Base-by-base conservation (phyloP, 106 monocot species). In the Cymbidium sinense region DNA sequence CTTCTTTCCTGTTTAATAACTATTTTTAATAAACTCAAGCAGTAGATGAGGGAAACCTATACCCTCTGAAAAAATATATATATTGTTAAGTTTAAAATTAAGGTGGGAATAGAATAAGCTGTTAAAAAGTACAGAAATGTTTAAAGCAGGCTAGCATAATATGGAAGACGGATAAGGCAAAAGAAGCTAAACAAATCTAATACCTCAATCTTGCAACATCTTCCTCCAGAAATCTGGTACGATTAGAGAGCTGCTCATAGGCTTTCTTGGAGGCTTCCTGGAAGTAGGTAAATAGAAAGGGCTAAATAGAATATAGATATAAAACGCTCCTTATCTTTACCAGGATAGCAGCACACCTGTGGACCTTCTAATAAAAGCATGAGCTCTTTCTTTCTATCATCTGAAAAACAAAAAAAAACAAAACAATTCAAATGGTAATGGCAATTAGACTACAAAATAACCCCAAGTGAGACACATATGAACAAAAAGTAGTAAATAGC, bases 151-250 rank as follows among this genome's bases (percentile, higher is more conserved):
- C 36, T 36, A n/a, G 34, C 8, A n/a, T 58, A 71, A 71, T 8
- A 11, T 13, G 47, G 13, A 47, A 13, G 47, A 47, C 15, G 12
- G 47, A 47, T 11, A 47, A 47, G 15, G 47, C 12, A 47, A 12
- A 47, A 47, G 11, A 47, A 13, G 13, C 15, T 47, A 47, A 47
- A 47, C n/a, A 47, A 2, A 12, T 47, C 69, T 17, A 78, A 5
- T 82, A 98, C 96, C 93, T 91, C 76, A 83, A 71, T 34, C 78
- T 85, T 58, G 78, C 35, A 78, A 93, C 79, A 29, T 99, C 99
- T 73, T 91, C 81, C 70, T 99, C 95, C 67, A 95, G 83, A 78
- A 50, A 82, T 79, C 67, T 87, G 44, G 85, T 79, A 77, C 90
- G 99, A 41, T 86, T 87, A 34, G 82, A 50, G 72, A 99, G 81